These are phyloP conservation scores for Citrus glauca DNA, from an alignment of 345 rosid genomes.

Conservation along the genomic window DNA sequence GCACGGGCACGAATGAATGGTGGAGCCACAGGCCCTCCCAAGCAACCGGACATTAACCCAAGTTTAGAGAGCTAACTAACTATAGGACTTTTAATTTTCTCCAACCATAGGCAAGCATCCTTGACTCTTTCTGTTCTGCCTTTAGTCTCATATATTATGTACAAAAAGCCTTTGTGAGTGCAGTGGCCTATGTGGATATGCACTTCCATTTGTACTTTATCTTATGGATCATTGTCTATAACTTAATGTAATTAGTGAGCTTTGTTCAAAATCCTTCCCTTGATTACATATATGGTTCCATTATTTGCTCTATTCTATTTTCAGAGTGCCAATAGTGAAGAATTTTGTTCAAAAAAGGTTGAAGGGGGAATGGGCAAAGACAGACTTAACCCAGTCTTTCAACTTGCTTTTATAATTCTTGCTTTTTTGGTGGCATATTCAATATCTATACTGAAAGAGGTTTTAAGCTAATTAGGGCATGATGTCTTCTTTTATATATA, in stretches of 20 bases:
- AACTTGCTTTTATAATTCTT: too few species aligned
- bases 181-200: slow-evolving; percentile 39
- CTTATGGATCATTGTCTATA: slow-evolving; percentile 34
- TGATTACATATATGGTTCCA: not conserved
- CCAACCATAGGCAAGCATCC: slow-evolving; percentile 44
- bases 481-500: not conserved
- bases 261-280: slow-evolving; percentile 18
- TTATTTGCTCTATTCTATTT: not conserved
- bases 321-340: not conserved
- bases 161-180: slow-evolving; percentile 36
- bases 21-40: slow-evolving; percentile 45
- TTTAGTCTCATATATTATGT: slow-evolving; percentile 36
- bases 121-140: slow-evolving; percentile 27
- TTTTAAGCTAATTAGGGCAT: not conserved
- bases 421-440: not conserved
- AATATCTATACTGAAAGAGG: not conserved
- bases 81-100: slow-evolving; percentile 20
- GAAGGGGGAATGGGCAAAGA: too few species aligned
- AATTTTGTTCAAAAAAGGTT: not conserved
- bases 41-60: slow-evolving; percentile 65
- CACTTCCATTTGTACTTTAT: slow-evolving; percentile 36
- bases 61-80: slow-evolving; percentile 64
- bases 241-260: slow-evolving; percentile 44
- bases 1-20: slow-evolving; percentile 99
- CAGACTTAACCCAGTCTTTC: too few species aligned